Base-by-base conservation (phyloP, 768 basidiomycete species). In the Collybiopsis luxurians region DNA sequence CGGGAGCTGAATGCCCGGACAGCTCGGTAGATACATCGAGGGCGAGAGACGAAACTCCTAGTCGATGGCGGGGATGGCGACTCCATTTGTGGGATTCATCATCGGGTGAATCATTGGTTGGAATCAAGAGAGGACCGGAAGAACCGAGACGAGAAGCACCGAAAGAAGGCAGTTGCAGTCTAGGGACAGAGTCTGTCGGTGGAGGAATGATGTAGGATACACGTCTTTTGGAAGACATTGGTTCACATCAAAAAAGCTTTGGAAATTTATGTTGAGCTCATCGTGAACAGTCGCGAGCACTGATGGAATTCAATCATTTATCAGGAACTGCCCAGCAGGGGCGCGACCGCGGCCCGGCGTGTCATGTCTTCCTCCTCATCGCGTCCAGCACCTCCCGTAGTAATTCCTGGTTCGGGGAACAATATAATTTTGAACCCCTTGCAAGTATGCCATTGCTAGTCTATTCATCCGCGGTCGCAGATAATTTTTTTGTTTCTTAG, bases 141-240 rank as follows among this genome's bases (percentile, higher is more conserved):
- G 79, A 77, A 12, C 95, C 93, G 30, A 88, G 71, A 53, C 89
- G 82, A 15, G 82, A 73, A 31, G 79, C 67, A 21, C 80, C 86
- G 59, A 81, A 73, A 0, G 87, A 79, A 2, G 94, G 95, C 2
- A 96, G 80, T 49, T 80, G 77, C 11, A 95, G 82, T 19, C 78
- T 78, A 17, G 86, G 87, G 23, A 86, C 79, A 2, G 79, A 74
- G 12, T 82, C 80, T 0, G 75, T 61, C 11, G 95, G 87, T 1
- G 89, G 76, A 2, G 93, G 91, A 36, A 97, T 83, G 54, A 95
- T 86, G 69, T 95, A 97, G 53, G 94, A 95, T 27, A 97, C 84
- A 65, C 94, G 80, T 60, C 85, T 80, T 66, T 80, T 77, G 56
- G 79, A 66, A 27, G 53, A 42, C 53, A 54, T 54, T 11, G 38